Conservation (phyloP, 768 basidiomycete species). For the Tulasnella calospora region DNA sequence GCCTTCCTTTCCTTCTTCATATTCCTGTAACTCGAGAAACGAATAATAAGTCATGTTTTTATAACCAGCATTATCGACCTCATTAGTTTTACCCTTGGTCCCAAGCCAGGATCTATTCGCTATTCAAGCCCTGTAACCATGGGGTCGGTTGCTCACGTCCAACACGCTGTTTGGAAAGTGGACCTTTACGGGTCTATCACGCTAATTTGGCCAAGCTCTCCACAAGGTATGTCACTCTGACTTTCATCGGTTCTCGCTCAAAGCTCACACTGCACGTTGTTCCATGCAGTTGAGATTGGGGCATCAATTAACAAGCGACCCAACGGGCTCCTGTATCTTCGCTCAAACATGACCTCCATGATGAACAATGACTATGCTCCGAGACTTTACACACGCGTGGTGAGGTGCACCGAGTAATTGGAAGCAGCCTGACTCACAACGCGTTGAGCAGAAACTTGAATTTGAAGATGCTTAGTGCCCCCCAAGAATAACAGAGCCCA, state of each 20-base stretch:
- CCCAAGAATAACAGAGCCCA: background rate
- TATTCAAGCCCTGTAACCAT: background rate
- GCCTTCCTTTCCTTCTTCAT: background rate
- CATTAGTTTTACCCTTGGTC: background rate
- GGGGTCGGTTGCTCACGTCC: background rate
- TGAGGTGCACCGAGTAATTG: background rate
- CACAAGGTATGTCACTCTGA: background rate
- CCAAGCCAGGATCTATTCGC: background rate
- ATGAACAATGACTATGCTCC: background rate
- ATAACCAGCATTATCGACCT: background rate
- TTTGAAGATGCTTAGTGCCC: background rate
- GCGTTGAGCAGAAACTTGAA: background rate
- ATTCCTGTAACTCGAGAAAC: background rate
- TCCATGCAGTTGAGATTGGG: background rate
- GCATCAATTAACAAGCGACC: background rate
- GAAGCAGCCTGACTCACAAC: background rate
- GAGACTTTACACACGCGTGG: background rate
- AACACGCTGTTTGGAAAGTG: background rate
- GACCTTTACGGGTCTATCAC: background rate
- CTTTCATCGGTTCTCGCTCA: no score
- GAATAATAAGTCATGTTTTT: background rate
- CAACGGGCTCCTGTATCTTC: no score
- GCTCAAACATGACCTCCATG: no score
- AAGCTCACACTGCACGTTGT: background rate
- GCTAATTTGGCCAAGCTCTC: background rate